Percentiles rank a stretch among this genome's conserved stretches.
Conservation (phyloP, 202 grass and related monocot genomes). For the Schoenoplectus triqueter region DNA sequence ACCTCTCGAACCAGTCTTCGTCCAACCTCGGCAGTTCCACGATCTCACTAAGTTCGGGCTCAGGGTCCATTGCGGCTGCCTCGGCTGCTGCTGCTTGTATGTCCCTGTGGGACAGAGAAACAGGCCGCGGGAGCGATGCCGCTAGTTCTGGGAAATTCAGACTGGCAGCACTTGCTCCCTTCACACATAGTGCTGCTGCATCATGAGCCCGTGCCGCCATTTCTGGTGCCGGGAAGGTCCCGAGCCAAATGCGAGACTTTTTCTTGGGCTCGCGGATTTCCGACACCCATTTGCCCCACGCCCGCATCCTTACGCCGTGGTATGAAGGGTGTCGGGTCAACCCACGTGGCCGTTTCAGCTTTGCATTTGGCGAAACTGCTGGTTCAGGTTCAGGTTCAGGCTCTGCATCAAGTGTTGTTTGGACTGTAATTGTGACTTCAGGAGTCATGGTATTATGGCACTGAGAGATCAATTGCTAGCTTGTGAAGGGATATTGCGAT, state of each 20-base stretch:
- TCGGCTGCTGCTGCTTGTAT: conserved; percentile 36
- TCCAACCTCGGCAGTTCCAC: conserved; percentile 39
- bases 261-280: conserved; percentile 47
- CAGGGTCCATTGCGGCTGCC: conserved; percentile 17
- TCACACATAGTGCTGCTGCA: conserved; percentile 38
- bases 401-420: background rate
- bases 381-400: background rate
- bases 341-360: conserved; percentile 29
- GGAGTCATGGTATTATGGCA: conserved; percentile 26
- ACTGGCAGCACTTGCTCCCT: conserved; percentile 21
- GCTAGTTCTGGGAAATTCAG: conserved; percentile 46
- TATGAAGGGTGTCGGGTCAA: conserved; percentile 41
- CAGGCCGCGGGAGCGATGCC: conserved; percentile 4
- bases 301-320: conserved; percentile 41
- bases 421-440: conserved; percentile 21
- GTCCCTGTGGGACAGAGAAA: conserved; percentile 24
- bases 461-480: background rate
- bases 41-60: conserved; percentile 38
- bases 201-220: conserved; percentile 47
- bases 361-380: background rate
- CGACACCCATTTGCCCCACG: conserved; percentile 49
- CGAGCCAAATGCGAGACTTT: conserved; percentile 46
- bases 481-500: background rate
- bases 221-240: conserved; percentile 41
- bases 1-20: conserved; percentile 3